Conservation (phyloP, 371 early-diverging fungal genomes). For the Entomophthora muscae region DNA sequence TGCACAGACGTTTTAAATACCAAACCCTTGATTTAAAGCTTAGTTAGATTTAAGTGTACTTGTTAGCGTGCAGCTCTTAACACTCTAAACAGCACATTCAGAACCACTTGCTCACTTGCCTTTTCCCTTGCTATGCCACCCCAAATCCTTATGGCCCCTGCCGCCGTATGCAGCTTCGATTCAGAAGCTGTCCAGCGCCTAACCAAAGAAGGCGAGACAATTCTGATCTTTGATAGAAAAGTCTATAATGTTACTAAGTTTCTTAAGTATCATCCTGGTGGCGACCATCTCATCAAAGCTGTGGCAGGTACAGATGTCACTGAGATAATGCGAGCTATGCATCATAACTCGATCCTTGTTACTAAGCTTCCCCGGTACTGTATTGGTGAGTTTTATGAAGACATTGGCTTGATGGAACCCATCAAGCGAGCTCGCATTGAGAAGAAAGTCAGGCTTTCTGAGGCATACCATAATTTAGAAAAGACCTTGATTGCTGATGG, state of each 20-base stretch:
- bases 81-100: too few relatives aligned
- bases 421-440: conserved; percentile 9
- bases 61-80: too few relatives aligned
- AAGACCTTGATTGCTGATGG: conserved; percentile 17
- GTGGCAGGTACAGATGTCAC: conserved; percentile 82
- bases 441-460: conserved; percentile 10
- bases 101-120: too few relatives aligned
- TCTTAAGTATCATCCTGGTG: conserved; percentile 77
- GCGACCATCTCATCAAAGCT: conserved; percentile 64
- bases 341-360: conserved; percentile 64
- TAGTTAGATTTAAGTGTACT: too few relatives aligned
- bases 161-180: not conserved
- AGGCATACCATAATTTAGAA: conserved; percentile 8
- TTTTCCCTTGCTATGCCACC: too few relatives aligned
- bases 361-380: conserved; percentile 52
- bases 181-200: conserved; percentile 23
- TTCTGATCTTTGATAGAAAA: conserved; percentile 55
- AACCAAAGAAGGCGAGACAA: conserved; percentile 33
- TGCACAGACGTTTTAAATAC: too few relatives aligned
- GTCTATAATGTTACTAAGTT: conserved; percentile 78
- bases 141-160: not conserved
- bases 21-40: too few relatives aligned
- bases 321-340: conserved; percentile 73
- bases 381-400: conserved; percentile 38
- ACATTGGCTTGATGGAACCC: not conserved